Evolutionary conservation across 371 early-diverging fungal species (phyloP).

Genomic region (Blakeslea trispora): DNA sequence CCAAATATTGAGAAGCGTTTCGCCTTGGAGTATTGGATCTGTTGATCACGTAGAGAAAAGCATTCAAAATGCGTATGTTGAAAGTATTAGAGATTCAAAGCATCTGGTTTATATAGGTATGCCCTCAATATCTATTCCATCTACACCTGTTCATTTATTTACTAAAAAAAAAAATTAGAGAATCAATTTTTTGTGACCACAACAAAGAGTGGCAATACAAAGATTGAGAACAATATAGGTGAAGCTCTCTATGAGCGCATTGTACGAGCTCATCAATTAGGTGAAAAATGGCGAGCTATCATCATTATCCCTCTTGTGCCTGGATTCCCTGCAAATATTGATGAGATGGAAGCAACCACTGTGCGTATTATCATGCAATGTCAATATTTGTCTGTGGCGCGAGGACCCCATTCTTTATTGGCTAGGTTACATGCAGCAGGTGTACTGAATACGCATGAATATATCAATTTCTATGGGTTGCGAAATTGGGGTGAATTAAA

Average conservation of each 20-base stretch:
- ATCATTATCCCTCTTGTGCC: constrained; percentile 88
- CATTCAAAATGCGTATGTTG: constrained; percentile 79
- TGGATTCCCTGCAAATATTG: constrained; percentile 80
- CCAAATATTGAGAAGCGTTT: constrained; percentile 66
- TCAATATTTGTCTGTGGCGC: constrained; percentile 75
- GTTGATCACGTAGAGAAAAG: constrained; percentile 58
- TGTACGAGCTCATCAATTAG: constrained; percentile 62
- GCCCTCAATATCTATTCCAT: background rate
- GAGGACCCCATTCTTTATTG: constrained; percentile 70
- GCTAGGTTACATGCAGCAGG: constrained; percentile 59
- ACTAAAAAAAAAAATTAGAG: constrained; percentile 16
- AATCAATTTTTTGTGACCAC: constrained; percentile 83
- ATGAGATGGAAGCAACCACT: constrained; percentile 70
- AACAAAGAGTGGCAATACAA: constrained; percentile 32
- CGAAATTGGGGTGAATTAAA: constrained; percentile 57
- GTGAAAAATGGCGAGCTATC: constrained; percentile 73
- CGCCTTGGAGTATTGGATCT: constrained; percentile 63
- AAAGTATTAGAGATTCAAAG: constrained; percentile 70
- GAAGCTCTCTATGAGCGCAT: constrained; percentile 77
- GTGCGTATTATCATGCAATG: constrained; percentile 74
- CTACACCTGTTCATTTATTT: background rate
- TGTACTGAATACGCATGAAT: constrained; percentile 57
- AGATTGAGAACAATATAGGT: constrained; percentile 74
- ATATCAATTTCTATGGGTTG: constrained; percentile 68
- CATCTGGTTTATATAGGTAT: constrained; percentile 84